phyloP scores from a whole-genome alignment of 352 stramenopile species.

The Pythium rhizo-oryzae region DNA sequence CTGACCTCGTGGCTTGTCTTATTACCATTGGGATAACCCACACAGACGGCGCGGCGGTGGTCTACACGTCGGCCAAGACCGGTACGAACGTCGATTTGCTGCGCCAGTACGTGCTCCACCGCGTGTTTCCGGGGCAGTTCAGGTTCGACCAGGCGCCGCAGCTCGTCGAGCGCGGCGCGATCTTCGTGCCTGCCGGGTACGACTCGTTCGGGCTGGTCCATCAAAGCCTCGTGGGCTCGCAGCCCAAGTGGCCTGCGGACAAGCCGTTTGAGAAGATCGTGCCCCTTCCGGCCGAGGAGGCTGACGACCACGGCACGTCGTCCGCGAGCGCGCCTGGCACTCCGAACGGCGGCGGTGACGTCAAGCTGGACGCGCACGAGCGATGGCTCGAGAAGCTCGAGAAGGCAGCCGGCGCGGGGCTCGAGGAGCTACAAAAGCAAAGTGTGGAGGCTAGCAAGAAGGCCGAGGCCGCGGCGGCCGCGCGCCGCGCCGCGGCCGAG shows the following conservation, averaged over 20 bases:
- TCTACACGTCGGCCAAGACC: conserved; percentile 85
- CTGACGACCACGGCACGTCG: conserved; percentile 21
- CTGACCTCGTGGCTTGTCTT: neutral
- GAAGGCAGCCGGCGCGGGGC: conserved; percentile 69
- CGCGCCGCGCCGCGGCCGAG: conserved; percentile 68
- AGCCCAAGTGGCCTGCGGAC: conserved; percentile 73
- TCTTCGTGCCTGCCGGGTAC: conserved; percentile 81
- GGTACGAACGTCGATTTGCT: conserved; percentile 73
- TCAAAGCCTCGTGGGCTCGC: conserved; percentile 74
- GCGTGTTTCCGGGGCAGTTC: conserved; percentile 66
- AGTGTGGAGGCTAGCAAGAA: conserved; percentile 86
- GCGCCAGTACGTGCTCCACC: conserved; percentile 78
- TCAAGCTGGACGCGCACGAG: conserved; percentile 71
- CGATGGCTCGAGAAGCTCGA: conserved; percentile 84
- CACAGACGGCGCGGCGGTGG: conserved; percentile 69
- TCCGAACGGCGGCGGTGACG: conserved; percentile 36
- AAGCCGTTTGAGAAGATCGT: conserved; percentile 87
- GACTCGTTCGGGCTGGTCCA: conserved; percentile 78
- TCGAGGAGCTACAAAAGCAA: conserved; percentile 85
- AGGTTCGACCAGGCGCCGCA: conserved; percentile 72
- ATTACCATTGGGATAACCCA: neutral
- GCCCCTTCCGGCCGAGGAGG: conserved; percentile 44
- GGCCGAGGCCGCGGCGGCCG: conserved; percentile 63
- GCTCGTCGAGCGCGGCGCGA: conserved; percentile 65
- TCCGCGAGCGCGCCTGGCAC: neutral